These are phyloP conservation scores for Ascochyta lentis DNA, from an alignment of 2,329 filamentous ascomycete species.

Conservation along the genomic window DNA sequence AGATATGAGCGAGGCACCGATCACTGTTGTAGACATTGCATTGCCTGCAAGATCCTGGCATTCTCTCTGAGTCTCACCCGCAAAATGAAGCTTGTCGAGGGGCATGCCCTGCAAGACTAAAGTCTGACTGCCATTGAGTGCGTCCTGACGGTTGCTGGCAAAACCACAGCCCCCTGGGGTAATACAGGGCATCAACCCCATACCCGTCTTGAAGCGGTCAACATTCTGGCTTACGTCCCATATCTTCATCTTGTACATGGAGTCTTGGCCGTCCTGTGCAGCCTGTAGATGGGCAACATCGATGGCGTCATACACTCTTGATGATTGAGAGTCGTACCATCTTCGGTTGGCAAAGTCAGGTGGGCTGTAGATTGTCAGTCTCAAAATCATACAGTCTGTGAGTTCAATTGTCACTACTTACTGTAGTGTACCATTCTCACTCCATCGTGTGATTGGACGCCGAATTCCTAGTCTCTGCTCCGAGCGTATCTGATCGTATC, in stretches of 20 bases:
- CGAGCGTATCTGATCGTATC: constrained; percentile 65
- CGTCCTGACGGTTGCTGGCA: constrained; percentile 65
- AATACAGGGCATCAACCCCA: constrained; percentile 70
- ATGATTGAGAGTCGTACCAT: constrained; percentile 60
- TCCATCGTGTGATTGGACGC: constrained; percentile 67
- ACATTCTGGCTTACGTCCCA: constrained; percentile 77
- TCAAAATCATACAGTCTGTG: neutral
- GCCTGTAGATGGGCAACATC: constrained; percentile 67
- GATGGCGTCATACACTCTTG: constrained; percentile 70
- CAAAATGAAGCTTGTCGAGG: constrained; percentile 66
- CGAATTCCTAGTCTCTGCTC: constrained; percentile 59
- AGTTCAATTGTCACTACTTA: constrained; percentile 1
- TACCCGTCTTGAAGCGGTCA: constrained; percentile 62
- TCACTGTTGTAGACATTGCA: constrained; percentile 78
- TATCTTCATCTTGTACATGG: constrained; percentile 59
- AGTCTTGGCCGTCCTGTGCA: constrained; percentile 60
- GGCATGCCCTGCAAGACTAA: constrained; percentile 74
- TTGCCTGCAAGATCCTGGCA: constrained; percentile 77
- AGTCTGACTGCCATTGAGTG: constrained; percentile 68
- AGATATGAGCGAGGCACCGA: constrained; percentile 67
- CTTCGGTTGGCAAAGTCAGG: constrained; percentile 63
- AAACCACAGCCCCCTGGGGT: constrained; percentile 71
- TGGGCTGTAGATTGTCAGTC: constrained; percentile 38
- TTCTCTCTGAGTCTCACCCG: constrained; percentile 63
- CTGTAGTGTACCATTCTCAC: constrained; percentile 58